Percentiles rank a stretch among this genome's conserved stretches.
Conservation (phyloP, 1,139 yeast species). For the Geotrichum reessii region DNA sequence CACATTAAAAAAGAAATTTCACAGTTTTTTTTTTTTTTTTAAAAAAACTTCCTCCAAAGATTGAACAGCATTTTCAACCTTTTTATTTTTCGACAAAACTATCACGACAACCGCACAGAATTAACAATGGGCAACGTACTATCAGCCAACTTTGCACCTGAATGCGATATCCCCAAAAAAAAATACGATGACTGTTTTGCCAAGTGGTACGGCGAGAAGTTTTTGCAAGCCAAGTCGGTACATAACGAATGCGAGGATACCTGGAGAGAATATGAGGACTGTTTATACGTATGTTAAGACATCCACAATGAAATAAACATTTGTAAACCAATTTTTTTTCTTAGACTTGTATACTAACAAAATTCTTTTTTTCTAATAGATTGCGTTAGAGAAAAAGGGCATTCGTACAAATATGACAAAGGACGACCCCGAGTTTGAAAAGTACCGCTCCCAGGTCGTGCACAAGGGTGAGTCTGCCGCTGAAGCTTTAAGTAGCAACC, state of each 20-base stretch:
- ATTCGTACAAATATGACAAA: constrained; percentile 64
- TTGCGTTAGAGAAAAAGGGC: constrained; percentile 64
- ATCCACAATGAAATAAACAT: background rate
- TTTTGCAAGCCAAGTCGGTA: constrained; percentile 57
- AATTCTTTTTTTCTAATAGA: constrained; percentile 27
- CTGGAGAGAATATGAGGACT: constrained; percentile 81
- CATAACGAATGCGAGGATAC: constrained; percentile 81
- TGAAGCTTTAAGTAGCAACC: background rate
- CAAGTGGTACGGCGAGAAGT: constrained; percentile 91
- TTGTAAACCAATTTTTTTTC: too few species aligned
- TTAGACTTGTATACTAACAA: background rate
- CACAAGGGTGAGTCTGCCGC: constrained; percentile 5
- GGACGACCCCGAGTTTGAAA: constrained; percentile 10
- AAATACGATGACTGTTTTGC: constrained; percentile 90
- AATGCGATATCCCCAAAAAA: constrained; percentile 81
- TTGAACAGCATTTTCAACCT: background rate
- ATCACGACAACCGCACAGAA: background rate
- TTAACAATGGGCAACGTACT: constrained; percentile 42
- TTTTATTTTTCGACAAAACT: background rate
- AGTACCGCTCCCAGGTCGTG: constrained; percentile 1
- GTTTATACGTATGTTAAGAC: constrained; percentile 55
- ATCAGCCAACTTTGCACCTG: constrained; percentile 96
- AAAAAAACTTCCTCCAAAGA: background rate
- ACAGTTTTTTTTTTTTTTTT: background rate
- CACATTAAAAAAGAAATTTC: background rate